A percentile compares a stretch with the other conserved stretches of the same genome.
Conservation (phyloP, 2,329 filamentous ascomycete species). For the Xylaria sp. region DNA sequence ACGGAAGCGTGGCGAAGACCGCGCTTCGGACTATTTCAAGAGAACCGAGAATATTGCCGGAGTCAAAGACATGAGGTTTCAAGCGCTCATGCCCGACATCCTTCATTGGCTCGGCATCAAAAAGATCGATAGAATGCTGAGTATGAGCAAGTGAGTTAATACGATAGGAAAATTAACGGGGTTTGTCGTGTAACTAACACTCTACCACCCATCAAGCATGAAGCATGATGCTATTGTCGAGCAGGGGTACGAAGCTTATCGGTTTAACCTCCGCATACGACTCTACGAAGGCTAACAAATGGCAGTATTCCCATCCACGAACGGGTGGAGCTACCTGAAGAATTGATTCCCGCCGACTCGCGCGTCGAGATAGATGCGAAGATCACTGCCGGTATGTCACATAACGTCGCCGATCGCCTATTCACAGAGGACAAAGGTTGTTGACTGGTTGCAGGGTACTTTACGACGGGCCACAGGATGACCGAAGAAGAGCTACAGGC, state of each 20-base stretch:
- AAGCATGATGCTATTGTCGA: slow-evolving; percentile 90
- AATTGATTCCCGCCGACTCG: slow-evolving; percentile 93
- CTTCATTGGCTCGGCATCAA: slow-evolving; percentile 98
- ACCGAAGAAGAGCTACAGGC: slow-evolving; percentile 85
- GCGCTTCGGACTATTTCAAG: slow-evolving; percentile 93
- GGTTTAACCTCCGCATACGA: slow-evolving; percentile 29
- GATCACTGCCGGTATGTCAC: slow-evolving; percentile 84
- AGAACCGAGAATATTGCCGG: slow-evolving; percentile 98
- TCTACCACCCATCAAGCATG: slow-evolving; percentile 67
- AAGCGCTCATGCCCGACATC: slow-evolving; percentile 97
- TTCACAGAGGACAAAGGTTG: slow-evolving; percentile 29
- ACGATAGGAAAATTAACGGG: slow-evolving; percentile 29
- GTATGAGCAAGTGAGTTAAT: slow-evolving; percentile 87
- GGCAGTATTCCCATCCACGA: slow-evolving; percentile 85
- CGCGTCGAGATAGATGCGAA: slow-evolving; percentile 99
- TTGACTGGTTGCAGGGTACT: slow-evolving; percentile 65
- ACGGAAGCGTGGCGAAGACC: slow-evolving; percentile 80
- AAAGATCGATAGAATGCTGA: slow-evolving; percentile 98
- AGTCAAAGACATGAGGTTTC: slow-evolving; percentile 97
- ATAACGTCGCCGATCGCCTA: slow-evolving; percentile 23
- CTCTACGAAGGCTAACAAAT: slow-evolving; percentile 42
- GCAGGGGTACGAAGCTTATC: slow-evolving; percentile 69
- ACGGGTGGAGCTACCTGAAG: slow-evolving; percentile 89
- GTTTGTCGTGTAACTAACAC: slow-evolving; percentile 45
- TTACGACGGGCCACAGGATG: slow-evolving; percentile 91